Base-by-base conservation (phyloP, 2,329 filamentous ascomycete species). In the Diaporthe humulicola region DNA sequence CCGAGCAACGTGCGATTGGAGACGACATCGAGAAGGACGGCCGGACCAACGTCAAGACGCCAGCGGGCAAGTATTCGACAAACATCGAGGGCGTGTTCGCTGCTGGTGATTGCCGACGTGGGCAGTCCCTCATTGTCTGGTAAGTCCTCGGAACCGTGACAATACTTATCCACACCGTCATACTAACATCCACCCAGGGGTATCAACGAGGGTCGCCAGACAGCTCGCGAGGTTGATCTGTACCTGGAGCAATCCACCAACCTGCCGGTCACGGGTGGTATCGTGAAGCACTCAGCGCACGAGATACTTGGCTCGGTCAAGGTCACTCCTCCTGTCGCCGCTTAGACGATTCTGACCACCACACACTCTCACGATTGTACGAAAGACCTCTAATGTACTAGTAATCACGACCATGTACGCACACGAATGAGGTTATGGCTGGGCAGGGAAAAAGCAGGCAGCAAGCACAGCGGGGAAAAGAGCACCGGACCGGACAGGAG, bases 41-140 rank as follows among this genome's bases (percentile, higher is more conserved):
- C 70, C 93, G 96, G 81, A 98, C 98, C 91, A 98, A 98, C 84
- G 93, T 98, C 86, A 98, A 98, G 92, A 98, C 96, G 12, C 89
- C 95, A 40, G 89, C 93, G 71, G 95, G 95, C 79, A 93, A 96
- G 82, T 98, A 98, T 86, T 90, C 90, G 81, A 98, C 96, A 81
- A 98, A 96, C 82, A 84, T 98, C 33, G 90, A 94, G 22, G 96
- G 96, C 77, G 92, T 98, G 70, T 98, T 98, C 84, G 95, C 96
- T 76, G 96, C 96, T 76, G 96, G 96, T 86, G 96, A 98, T 85
- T 98, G 96, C 85, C 94, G 96, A 76, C 93, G 96, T 81, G 96
- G 96, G 73, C 96, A 98, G 87, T 98, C 95, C 73, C 88, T 98
- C 74, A 98, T 98, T 85, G 96, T 98, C 78, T 98, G 96, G 95